A percentile compares a stretch with the other conserved stretches of the same genome.
Evolutionary conservation across 768 basidiomycete genomes (phyloP).

Genomic region (Cyclocybe aegerita): DNA sequence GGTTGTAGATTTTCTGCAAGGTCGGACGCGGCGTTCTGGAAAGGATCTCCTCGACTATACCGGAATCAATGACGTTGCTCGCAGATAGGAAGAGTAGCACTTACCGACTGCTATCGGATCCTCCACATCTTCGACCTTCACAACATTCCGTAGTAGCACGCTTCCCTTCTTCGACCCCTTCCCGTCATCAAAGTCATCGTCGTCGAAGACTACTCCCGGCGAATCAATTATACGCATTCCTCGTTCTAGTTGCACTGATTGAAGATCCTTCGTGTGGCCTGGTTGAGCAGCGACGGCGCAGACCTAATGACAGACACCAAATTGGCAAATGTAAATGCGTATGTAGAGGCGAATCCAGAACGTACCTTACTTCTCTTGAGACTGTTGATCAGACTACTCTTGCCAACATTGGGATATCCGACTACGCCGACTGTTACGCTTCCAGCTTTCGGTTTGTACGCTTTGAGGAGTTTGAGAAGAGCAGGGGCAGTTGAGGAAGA

Average conservation of each 20-base stretch:
- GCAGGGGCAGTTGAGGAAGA: constrained; percentile 76
- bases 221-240: constrained; percentile 93
- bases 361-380: constrained; percentile 79
- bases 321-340: not conserved
- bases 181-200: constrained; percentile 51
- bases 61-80: not conserved
- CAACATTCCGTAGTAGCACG: constrained; percentile 81
- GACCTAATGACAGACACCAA: constrained; percentile 40
- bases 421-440: constrained; percentile 88
- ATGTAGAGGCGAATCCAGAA: not conserved
- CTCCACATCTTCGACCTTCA: constrained; percentile 87
- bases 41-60: constrained; percentile 83
- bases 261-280: constrained; percentile 90
- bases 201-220: constrained; percentile 96
- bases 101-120: constrained; percentile 88
- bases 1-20: constrained; percentile 82
- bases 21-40: constrained; percentile 64
- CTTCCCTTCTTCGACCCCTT: constrained; percentile 54
- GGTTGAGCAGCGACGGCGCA: constrained; percentile 94
- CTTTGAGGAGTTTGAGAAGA: constrained; percentile 80
- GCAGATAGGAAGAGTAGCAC: constrained; percentile 23
- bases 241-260: constrained; percentile 89
- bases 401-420: constrained; percentile 97
- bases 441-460: constrained; percentile 69
- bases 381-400: constrained; percentile 92